Base-by-base conservation (phyloP, 1,284 basidiomycete genomes). In the Rhizopogon parksii region DNA sequence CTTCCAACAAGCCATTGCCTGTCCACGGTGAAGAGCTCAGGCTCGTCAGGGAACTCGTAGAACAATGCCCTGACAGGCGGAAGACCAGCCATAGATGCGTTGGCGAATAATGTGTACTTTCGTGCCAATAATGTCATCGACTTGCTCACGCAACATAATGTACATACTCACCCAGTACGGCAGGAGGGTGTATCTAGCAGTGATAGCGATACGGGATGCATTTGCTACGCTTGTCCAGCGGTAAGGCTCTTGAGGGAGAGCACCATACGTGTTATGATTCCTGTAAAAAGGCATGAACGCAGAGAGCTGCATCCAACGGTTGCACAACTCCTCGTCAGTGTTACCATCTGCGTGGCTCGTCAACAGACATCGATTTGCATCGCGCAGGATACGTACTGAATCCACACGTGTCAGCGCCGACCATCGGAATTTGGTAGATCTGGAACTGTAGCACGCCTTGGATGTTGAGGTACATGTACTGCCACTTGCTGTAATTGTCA, bases 301-400 rank as follows among this genome's bases (percentile, higher is more conserved):
- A 1, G 83, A 75, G 9, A 91, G 73, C 60, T 83, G 79, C 83
- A 87, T 88, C 88, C 88, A 91, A 19, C 88, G 77, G 53, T 83
- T 85, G 65, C 87, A 88, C 6, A 92, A 74, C 62, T 89, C 85
- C 64, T 92, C 90, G 59, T 88, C 79, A 0, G 83, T 82, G 65
- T 91, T 89, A 0, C 73, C 78, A 54, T 75, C 80, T 80, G 56
- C 56, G 46, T 30, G 8, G 24, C 6, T 27, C 42, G 50, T 51
- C 40, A 56, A 54, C 24, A 36, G 40, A 24, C 1, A 11, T 30
- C 7, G 49, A 46, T 46, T 42, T 40, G 25, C 35, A 24, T 37
- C 19, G 32, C 25, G n/a, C 40, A 35, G 42, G 46, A 34, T 36
- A 67, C 76, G 53, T 56, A 79, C 77, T 71, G 68, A 83, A 83